These are phyloP conservation scores for Orychophragmus violaceus DNA, from an alignment of 345 rosid species.

Conservation along the genomic window DNA sequence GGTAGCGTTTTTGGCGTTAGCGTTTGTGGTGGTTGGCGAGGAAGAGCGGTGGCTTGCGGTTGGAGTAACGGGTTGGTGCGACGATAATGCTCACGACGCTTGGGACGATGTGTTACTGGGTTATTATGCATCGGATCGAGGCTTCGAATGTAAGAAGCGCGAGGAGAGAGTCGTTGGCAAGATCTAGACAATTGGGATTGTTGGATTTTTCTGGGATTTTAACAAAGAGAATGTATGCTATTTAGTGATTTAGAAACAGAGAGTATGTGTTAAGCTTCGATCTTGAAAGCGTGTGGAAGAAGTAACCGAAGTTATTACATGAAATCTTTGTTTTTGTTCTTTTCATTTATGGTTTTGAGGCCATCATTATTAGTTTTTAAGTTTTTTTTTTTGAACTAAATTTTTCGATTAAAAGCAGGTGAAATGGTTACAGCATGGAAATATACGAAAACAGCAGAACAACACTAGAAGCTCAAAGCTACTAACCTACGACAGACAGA, in stretches of 20 bases:
- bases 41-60: constrained; percentile 68
- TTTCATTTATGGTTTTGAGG: not conserved
- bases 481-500: too few relatives aligned
- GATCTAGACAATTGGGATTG: constrained; percentile 37
- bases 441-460: too few relatives aligned
- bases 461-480: too few relatives aligned
- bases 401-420: too few relatives aligned
- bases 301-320: not conserved
- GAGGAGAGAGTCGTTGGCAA: constrained; percentile 50
- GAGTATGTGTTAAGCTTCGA: not conserved
- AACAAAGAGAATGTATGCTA: constrained; percentile 79
- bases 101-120: constrained; percentile 92
- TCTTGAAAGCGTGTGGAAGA: constrained; percentile 3
- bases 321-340: not conserved
- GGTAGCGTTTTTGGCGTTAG: constrained; percentile 66
- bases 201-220: constrained; percentile 43
- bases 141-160: constrained; percentile 58
- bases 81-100: constrained; percentile 71
- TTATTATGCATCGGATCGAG: constrained; percentile 70
- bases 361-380: too few relatives aligned
- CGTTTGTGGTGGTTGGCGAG: constrained; percentile 75
- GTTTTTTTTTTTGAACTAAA: too few relatives aligned
- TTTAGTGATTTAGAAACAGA: constrained; percentile 28
- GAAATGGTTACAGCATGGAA: too few relatives aligned
- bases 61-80: constrained; percentile 69